Base-by-base conservation (phyloP, 1,284 basidiomycete species). In the Ustilago sp. region DNA sequence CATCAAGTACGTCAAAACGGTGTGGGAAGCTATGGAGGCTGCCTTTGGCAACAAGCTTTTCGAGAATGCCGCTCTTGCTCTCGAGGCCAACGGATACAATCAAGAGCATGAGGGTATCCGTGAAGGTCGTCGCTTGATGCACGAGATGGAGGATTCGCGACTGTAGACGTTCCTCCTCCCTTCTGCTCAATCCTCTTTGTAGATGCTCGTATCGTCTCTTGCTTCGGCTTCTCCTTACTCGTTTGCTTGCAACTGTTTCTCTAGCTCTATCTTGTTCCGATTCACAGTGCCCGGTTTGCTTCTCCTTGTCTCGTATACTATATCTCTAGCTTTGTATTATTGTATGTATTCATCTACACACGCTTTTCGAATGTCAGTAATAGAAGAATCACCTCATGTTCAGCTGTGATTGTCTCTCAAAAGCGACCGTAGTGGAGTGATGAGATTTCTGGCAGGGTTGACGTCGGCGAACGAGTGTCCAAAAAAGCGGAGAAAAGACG, bases 11-110 rank as follows among this genome's bases (percentile, higher is more conserved):
- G 92, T 93, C 53, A 88, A 90, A 64, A 93, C 91, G 9, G 89
- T 94, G 48, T 89, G 90, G 66, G 93, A 95, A 85, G 93, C 91
- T 0, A 88, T 95, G 41, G 91, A 93, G 50, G 92, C 91, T 2
- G 93, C 73, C 23, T 80, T 81, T 61, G 81, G 81, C 47, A 75
- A 72, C 64, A 67, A 60, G 55, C 65, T 81, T 53, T 80, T 80
- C 50, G 80, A 80, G 55, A 75, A 78, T 50, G 77, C 78, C 0
- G 75, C 75, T n/a, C 58, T 77, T 12, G 67, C 75, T 4, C 60
- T 80, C 47, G 74, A 74, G 67, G 73, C 60, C 13, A 74, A 69
- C 23, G 75, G 72, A 8, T 63, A 62, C 47, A 68, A 61, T 9
- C 67, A 79, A 59, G 80, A 81, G 63, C 72, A 79, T 57, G 80